Conservation (phyloP, 2,329 filamentous ascomycete species). For the Paecilomyces sp. region DNA sequence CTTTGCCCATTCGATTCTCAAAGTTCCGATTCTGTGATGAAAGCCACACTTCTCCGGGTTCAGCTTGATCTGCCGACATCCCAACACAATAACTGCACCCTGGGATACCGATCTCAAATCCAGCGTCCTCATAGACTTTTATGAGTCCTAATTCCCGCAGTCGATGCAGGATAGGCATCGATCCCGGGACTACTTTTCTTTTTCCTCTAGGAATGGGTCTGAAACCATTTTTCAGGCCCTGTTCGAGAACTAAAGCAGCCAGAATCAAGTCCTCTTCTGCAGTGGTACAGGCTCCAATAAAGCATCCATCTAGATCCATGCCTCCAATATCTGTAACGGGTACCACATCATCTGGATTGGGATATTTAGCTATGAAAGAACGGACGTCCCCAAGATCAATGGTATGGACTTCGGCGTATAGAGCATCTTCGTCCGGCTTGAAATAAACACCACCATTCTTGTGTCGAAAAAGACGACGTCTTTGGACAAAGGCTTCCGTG, state of each 20-base stretch:
- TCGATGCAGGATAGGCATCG: conserved; percentile 30
- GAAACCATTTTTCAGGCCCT: conserved; percentile 27
- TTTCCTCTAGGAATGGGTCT: conserved; percentile 25
- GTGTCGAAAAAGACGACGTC: conserved; percentile 26
- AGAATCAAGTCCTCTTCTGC: conserved; percentile 40
- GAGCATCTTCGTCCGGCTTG: conserved; percentile 29
- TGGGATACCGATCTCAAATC: conserved; percentile 36
- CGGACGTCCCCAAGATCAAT: conserved; percentile 34
- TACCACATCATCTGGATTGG: conserved; percentile 39
- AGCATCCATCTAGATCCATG: conserved; percentile 34
- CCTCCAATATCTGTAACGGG: conserved; percentile 27
- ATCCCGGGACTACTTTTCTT: conserved; percentile 37
- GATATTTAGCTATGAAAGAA: conserved; percentile 35
- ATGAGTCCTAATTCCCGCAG: conserved; percentile 28
- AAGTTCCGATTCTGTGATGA: conserved; percentile 44
- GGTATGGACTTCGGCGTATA: conserved; percentile 28
- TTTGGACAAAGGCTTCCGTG: conserved; percentile 27
- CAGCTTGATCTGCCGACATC: conserved; percentile 35
- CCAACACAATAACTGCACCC: conserved; percentile 43
- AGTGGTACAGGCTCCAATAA: conserved; percentile 44
- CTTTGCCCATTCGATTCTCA: conserved; percentile 39
- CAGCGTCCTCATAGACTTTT: conserved; percentile 33
- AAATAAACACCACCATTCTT: conserved; percentile 32
- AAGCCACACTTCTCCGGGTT: conserved; percentile 37
- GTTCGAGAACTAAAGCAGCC: conserved; percentile 34